Conservation (phyloP, 164 flowering plant species). For the Vitis labrusca region DNA sequence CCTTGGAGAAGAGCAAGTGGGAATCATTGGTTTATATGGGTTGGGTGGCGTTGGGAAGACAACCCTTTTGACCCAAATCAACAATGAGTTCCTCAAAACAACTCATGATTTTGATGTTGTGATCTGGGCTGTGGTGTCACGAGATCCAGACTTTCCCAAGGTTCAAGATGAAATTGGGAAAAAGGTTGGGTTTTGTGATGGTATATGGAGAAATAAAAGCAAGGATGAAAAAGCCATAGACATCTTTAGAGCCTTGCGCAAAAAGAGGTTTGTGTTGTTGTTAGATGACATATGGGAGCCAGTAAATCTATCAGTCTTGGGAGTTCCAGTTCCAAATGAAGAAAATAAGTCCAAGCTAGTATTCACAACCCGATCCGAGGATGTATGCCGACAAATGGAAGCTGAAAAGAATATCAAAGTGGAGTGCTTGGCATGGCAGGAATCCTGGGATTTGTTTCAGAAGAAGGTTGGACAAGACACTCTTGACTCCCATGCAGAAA, state of each 20-base stretch:
- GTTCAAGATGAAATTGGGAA: background rate
- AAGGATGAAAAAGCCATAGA: background rate
- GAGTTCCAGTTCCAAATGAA: background rate
- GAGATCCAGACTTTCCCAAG: background rate
- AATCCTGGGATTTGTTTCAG: constrained; percentile 18
- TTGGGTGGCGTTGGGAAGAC: background rate
- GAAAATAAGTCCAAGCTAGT: constrained; percentile 8
- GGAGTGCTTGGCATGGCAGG: background rate
- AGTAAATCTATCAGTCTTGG: background rate
- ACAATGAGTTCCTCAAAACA: background rate
- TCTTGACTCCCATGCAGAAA: constrained; percentile 7
- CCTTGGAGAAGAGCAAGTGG: background rate
- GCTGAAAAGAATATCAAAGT: constrained; percentile 13
- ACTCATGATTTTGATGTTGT: background rate
- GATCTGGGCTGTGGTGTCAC: background rate
- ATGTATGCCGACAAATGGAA: constrained; percentile 16
- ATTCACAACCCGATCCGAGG: constrained; percentile 7
- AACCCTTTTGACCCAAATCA: background rate
- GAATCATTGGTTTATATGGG: background rate
- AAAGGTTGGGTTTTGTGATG: background rate
- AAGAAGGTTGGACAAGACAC: constrained; percentile 14
- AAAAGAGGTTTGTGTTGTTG: constrained; percentile 8
- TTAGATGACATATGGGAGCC: constrained; percentile 13
- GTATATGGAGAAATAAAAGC: background rate
- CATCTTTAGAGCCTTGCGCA: background rate